phyloP scores from a whole-genome alignment of 305 asterid species.

The Coffea humblotiana region DNA sequence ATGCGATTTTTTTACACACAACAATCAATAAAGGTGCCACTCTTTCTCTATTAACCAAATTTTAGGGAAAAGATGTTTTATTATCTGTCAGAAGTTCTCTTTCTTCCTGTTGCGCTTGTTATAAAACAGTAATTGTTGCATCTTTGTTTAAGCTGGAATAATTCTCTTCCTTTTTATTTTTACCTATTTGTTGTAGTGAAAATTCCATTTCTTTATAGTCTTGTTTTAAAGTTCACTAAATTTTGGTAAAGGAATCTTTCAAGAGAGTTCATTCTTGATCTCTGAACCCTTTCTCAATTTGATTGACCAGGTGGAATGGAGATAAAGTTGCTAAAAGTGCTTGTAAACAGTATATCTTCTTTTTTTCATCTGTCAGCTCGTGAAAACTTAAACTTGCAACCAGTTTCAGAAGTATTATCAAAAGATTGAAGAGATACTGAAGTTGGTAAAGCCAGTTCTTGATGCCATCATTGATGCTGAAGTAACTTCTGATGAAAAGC shows the following conservation, averaged over 20 bases:
- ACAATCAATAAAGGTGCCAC: not conserved
- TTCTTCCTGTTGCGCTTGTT: not conserved
- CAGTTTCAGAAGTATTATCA: constrained; percentile 59
- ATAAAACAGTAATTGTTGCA: not conserved
- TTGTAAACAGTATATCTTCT: constrained; percentile 57
- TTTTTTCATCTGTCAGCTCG: constrained; percentile 51
- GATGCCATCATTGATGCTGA: constrained; percentile 55
- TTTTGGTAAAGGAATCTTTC: not conserved
- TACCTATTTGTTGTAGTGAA: not conserved
- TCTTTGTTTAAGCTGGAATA: not conserved
- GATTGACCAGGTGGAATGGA: constrained; percentile 54
- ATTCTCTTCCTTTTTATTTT: not conserved
- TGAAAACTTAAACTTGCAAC: constrained; percentile 58
- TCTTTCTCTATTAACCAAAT: not conserved
- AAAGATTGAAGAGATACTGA: constrained; percentile 66
- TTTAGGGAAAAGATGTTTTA: not conserved
- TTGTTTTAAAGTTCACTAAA: not conserved
- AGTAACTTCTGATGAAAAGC: constrained; percentile 51
- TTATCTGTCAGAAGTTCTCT: not conserved
- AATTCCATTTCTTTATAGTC: not conserved
- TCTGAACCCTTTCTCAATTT: constrained; percentile 6
- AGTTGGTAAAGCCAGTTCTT: constrained; percentile 63
- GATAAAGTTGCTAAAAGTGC: constrained; percentile 66
- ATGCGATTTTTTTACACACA: not conserved
- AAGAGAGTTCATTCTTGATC: not conserved